Percentiles rank a stretch among this genome's conserved stretches.
Conservation (phyloP, 768 basidiomycete species). For the Brasilioporus rufonigricans region DNA sequence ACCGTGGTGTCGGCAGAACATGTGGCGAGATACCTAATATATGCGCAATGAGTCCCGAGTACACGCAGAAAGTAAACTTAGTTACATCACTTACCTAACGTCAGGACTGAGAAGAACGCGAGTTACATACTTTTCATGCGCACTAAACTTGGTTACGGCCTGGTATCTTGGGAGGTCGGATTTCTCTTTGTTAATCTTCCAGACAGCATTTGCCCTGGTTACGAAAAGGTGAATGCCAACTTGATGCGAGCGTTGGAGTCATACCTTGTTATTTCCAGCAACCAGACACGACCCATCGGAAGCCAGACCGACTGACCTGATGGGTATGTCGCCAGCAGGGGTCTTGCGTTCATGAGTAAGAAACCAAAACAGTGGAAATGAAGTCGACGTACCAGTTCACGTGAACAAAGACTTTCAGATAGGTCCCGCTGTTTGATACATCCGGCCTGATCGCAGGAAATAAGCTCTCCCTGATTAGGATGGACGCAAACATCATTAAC, state of each 20-base stretch:
- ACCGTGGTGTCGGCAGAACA: slow-evolving; percentile 98
- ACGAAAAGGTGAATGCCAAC: slow-evolving; percentile 13
- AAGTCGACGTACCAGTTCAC: slow-evolving; percentile 74
- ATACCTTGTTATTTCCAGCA: slow-evolving; percentile 94
- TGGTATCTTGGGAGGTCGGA: slow-evolving; percentile 81
- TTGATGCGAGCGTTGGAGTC: slow-evolving; percentile 4
- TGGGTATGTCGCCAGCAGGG: slow-evolving; percentile 94
- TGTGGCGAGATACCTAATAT: slow-evolving; percentile 82
- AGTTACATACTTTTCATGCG: slow-evolving; percentile 92
- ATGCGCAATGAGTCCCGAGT: slow-evolving; percentile 17
- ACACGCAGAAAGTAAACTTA: slow-evolving; percentile 7
- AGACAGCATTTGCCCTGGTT: slow-evolving; percentile 92
- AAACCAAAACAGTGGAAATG: slow-evolving; percentile 13
- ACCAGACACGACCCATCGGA: slow-evolving; percentile 94
- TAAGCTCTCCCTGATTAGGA: slow-evolving; percentile 97
- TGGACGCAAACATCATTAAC: slow-evolving; percentile 98
- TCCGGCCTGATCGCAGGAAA: slow-evolving; percentile 97
- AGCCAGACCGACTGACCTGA: slow-evolving; percentile 91
- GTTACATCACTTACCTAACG: slow-evolving; percentile 61
- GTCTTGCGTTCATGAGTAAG: slow-evolving; percentile 52
- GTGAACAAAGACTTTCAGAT: slow-evolving; percentile 92
- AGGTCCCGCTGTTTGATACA: slow-evolving; percentile 99
- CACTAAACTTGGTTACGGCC: slow-evolving; percentile 92
- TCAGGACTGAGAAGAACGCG: slow-evolving; percentile 93
- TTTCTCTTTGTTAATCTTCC: slow-evolving; percentile 90